A percentile compares a stretch with the other conserved stretches of the same genome.
Evolutionary conservation across 2,329 filamentous ascomycete species (phyloP).

Genomic region (Nannizzia gypsea): DNA sequence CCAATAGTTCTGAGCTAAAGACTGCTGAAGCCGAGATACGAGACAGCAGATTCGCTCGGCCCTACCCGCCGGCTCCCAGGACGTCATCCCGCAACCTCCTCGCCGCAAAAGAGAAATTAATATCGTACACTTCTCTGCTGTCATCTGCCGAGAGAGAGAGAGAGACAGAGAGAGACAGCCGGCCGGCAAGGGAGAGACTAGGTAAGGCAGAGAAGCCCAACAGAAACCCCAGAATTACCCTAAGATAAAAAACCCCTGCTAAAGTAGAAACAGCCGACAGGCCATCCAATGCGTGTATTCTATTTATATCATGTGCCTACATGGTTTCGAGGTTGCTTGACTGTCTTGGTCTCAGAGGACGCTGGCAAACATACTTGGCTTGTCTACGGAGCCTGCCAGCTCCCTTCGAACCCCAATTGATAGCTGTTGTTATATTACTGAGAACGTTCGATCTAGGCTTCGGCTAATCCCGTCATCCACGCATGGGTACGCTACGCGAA

Average conservation of each 20-base stretch:
- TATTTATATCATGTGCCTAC: constrained; percentile 4
- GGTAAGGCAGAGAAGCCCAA: background rate
- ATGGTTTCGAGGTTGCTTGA: background rate
- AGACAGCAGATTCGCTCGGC: background rate
- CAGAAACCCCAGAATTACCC: background rate
- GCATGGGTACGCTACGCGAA: background rate
- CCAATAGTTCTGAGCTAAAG: background rate
- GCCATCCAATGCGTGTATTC: background rate
- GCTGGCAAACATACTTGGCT: background rate
- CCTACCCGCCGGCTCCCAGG: background rate
- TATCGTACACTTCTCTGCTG: no score
- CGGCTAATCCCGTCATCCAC: background rate
- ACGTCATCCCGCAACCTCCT: background rate
- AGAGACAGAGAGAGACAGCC: no score
- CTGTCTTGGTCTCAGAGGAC: background rate
- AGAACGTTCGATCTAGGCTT: background rate
- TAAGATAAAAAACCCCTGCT: background rate
- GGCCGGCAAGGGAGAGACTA: background rate
- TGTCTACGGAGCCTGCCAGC: background rate
- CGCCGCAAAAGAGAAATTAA: background rate
- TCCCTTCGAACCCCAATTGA: background rate
- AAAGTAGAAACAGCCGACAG: background rate
- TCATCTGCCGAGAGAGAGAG: no score
- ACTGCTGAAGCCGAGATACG: background rate
- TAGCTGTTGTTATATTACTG: background rate